Evolutionary conservation across 2,329 filamentous ascomycete species (phyloP).

Genomic region (Ascochyta rabiei): DNA sequence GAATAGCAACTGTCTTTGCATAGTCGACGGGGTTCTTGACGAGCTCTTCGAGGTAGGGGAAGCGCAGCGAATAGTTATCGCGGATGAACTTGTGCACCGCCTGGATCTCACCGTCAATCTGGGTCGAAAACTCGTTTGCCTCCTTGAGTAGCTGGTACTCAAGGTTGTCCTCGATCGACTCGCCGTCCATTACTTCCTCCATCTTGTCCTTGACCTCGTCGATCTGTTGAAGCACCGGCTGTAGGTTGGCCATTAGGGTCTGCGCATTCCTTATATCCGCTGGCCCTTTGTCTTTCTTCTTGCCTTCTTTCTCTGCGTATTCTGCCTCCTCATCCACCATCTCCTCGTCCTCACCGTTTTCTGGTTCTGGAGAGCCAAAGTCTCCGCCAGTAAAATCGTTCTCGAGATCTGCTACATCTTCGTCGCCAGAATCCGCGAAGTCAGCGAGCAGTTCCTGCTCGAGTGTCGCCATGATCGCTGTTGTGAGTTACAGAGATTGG

Average conservation of each 20-base stretch:
- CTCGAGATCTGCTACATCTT: constrained; percentile 44
- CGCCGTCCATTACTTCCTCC: constrained; percentile 71
- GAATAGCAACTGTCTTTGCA: constrained; percentile 90
- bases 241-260: constrained; percentile 78
- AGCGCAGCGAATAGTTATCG: constrained; percentile 92
- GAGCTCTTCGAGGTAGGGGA: constrained; percentile 88
- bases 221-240: constrained; percentile 75
- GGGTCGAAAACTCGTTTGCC: constrained; percentile 86
- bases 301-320: constrained; percentile 59
- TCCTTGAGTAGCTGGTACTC: constrained; percentile 89
- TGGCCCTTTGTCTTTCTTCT: constrained; percentile 70
- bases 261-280: constrained; percentile 79
- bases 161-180: constrained; percentile 88
- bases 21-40: constrained; percentile 94
- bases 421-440: constrained; percentile 82
- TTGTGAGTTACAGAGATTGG: not conserved
- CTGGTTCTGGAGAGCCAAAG: constrained; percentile 38
- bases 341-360: constrained; percentile 66
- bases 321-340: constrained; percentile 67
- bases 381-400: constrained; percentile 47
- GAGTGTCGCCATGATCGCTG: constrained; percentile 73
- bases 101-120: constrained; percentile 90
- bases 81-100: constrained; percentile 95
- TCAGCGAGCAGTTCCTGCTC: constrained; percentile 93
- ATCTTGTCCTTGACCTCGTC: constrained; percentile 62